These are phyloP conservation scores for Xylariomycetidae sp. DNA, from an alignment of 2,329 filamentous ascomycete genomes.

Conservation along the genomic window DNA sequence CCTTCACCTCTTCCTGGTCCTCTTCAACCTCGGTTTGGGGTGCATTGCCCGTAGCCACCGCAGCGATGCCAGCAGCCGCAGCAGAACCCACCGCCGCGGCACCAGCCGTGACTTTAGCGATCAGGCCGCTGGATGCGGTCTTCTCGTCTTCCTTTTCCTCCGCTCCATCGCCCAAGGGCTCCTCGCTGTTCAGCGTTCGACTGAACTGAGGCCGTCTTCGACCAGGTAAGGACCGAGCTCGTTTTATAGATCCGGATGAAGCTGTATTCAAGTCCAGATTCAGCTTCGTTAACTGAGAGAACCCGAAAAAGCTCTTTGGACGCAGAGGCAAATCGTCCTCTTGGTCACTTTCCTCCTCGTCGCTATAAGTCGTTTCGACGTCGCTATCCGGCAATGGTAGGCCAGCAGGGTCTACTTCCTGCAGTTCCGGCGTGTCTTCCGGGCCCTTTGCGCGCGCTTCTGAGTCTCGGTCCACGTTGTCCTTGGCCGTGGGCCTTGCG, in stretches of 20 bases:
- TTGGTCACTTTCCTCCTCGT: slow-evolving; percentile 52
- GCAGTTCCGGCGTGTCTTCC: slow-evolving; percentile 2
- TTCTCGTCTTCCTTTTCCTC: slow-evolving; percentile 4
- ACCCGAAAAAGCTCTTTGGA: slow-evolving; percentile 41
- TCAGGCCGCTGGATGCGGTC: slow-evolving; percentile 1
- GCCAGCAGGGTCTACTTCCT: slow-evolving; percentile 40
- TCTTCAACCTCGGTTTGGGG: slow-evolving; percentile 22
- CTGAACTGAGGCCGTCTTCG: slow-evolving; percentile 15
- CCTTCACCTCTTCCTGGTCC: slow-evolving; percentile 20
- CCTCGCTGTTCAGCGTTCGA: slow-evolving; percentile 3
- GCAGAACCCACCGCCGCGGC: slow-evolving; percentile 9
- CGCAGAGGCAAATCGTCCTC: slow-evolving; percentile 31
- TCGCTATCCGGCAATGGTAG: slow-evolving; percentile 64
- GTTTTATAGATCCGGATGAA: slow-evolving; percentile 28
- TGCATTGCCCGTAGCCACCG: slow-evolving; percentile 6
- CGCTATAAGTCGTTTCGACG: slow-evolving; percentile 59
- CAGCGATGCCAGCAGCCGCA: slow-evolving; percentile 6
- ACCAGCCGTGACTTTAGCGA: slow-evolving; percentile 10
- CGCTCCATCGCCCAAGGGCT: neutral
- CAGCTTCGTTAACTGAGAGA: slow-evolving; percentile 21
- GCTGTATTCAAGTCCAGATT: slow-evolving; percentile 27
- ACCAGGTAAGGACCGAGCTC: slow-evolving; percentile 20
- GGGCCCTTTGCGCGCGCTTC: slow-evolving; percentile 4
- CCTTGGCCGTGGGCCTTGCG: slow-evolving; percentile 27
- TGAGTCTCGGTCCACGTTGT: no score